Conservation (phyloP, 176 grass and related monocot species). For the Juncus inflexus region DNA sequence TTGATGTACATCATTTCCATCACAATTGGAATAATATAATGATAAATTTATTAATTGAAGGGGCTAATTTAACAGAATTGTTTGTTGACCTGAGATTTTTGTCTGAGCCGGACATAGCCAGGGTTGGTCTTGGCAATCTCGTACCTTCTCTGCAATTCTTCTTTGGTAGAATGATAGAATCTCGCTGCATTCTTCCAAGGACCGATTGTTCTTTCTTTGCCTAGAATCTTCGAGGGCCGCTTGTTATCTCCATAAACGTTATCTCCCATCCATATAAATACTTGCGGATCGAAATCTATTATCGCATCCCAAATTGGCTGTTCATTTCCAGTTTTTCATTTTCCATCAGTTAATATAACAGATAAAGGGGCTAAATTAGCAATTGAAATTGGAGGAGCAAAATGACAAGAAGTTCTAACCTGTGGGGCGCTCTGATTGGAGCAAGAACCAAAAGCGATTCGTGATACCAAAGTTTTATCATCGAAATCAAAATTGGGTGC, state of each 20-base stretch:
- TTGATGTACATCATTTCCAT: background rate
- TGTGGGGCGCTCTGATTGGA: conserved; percentile 77
- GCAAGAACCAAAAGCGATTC: conserved; percentile 87
- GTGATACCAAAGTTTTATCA: conserved; percentile 38
- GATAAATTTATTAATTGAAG: conserved; percentile 8
- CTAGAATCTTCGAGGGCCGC: conserved; percentile 46
- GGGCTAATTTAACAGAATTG: background rate
- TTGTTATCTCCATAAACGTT: conserved; percentile 94
- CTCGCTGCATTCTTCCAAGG: conserved; percentile 75
- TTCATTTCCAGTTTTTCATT: background rate
- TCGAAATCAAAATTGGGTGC: too few species aligned
- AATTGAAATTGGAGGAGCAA: background rate
- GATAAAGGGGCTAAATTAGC: background rate
- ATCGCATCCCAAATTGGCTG: conserved; percentile 86
- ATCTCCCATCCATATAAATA: conserved; percentile 95
- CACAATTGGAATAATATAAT: background rate
- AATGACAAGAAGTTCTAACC: conserved; percentile 30
- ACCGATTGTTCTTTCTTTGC: conserved; percentile 64
- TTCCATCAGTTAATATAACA: background rate
- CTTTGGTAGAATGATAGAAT: conserved; percentile 66
- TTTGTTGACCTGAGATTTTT: conserved; percentile 43
- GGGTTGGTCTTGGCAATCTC: conserved; percentile 56
- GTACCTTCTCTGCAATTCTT: conserved; percentile 70
- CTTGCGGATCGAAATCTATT: conserved; percentile 58
- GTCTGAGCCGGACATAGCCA: conserved; percentile 62